These are phyloP conservation scores for Eucalyptus tenuipes DNA, from an alignment of 345 rosid species.

Conservation along the genomic window DNA sequence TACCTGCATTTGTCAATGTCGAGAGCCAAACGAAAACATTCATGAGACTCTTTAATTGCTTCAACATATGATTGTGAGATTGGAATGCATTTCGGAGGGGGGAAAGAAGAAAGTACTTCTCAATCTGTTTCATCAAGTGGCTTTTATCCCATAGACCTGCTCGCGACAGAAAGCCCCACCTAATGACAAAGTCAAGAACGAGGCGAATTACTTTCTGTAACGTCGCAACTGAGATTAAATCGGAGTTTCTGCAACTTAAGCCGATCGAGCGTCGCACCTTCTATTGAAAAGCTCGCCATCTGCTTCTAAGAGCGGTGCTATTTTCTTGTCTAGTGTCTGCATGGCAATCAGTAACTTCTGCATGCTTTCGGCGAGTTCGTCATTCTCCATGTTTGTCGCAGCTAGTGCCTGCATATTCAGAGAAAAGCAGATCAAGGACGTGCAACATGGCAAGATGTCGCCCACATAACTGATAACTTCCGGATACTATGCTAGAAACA, in stretches of 20 bases:
- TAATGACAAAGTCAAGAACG: not conserved
- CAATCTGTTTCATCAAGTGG: slow-evolving; percentile 94
- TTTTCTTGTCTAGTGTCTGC: slow-evolving; percentile 85
- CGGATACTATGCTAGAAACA: not conserved
- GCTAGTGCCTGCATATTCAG: slow-evolving; percentile 51
- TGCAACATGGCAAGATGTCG: not conserved
- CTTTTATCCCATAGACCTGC: slow-evolving; percentile 97
- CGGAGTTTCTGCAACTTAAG: not conserved
- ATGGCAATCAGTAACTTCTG: slow-evolving; percentile 83
- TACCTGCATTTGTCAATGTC: slow-evolving; percentile 25
- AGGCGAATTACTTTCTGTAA: not conserved
- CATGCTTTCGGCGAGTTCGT: slow-evolving; percentile 84
- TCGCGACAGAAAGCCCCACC: slow-evolving; percentile 94
- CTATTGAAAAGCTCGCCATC: slow-evolving; percentile 85
- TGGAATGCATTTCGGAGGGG: not conserved
- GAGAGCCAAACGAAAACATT: not conserved
- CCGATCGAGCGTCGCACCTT: slow-evolving; percentile 29
- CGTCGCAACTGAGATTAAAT: not conserved
- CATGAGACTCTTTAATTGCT: not conserved
- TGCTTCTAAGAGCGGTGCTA: slow-evolving; percentile 74
- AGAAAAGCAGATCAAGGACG: not conserved
- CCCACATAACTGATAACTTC: not conserved
- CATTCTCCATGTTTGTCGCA: slow-evolving; percentile 72
- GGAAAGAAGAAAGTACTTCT: slow-evolving; percentile 35
- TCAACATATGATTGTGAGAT: not conserved